Evolutionary conservation across 2,329 filamentous ascomycete genomes (phyloP), one percentile per base, ranked within the genome.

Genomic region (Aspergillus spinulosporus): DNA sequence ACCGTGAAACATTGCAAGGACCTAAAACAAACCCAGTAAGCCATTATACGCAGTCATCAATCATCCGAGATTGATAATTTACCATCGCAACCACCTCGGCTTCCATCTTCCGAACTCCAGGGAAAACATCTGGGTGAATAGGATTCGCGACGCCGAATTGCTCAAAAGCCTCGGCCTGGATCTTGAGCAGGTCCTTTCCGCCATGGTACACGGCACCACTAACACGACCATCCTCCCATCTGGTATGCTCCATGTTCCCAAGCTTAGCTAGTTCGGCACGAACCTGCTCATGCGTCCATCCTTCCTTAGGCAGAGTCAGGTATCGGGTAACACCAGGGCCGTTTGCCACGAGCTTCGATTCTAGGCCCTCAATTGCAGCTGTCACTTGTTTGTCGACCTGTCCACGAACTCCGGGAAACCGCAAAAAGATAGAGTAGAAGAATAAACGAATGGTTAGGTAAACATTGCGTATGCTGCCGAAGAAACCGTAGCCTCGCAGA

Each of bases 71-170:
- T 21, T 14, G 37, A 8, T 29, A 39, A n/a, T 55, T 71, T 72
- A 95, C 92, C 93, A 99, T 99, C 63, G 92, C 89, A 51, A 99
- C 94, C 59, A 99, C 81, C 78, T 99, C 94, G 44, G 94, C 93
- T 79, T 99, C 94, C 94, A 99, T 99, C 84, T 99, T 99, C 67
- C 94, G 83, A 51, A 99, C 92, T 29, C 93, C 94, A 12, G 94
- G 94, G 77, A 99, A 99, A 43, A 99, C 93, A 76, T 99, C 94
- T 5, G 94, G 94, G 73, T 99, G 94, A 64, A 99, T 94, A 2
- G 94, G 94, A 74, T 99, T 99, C 39, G 92, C 84, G 31, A 99
- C 94, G 49, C 92, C 93, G 73, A 99, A 99, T 74, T 89, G 89
- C 62, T 89, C 89, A 80, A 93, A 97, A 0, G 94, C 93, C 72